Evolutionary conservation across 768 basidiomycete species (phyloP).

Genomic region (Lentinula detonsa): DNA sequence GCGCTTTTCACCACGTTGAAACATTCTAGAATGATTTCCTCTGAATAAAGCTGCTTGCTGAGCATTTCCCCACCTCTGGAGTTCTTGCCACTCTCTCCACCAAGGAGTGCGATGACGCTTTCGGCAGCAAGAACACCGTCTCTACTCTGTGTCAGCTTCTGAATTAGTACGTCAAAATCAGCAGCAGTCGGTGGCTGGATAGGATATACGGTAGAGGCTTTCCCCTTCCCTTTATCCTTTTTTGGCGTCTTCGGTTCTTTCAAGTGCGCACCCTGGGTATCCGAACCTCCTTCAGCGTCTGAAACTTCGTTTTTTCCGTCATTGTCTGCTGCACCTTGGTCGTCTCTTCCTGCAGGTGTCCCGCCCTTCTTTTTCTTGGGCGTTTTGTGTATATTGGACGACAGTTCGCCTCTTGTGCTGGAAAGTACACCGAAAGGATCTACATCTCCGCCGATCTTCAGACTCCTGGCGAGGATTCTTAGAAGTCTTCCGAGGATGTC

Average conservation of each 20-base stretch:
- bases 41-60: slow-evolving; percentile 72
- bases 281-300: slow-evolving; percentile 11
- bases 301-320: slow-evolving; percentile 14
- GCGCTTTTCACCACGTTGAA: slow-evolving; percentile 74
- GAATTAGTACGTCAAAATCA: slow-evolving; percentile 45
- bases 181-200: slow-evolving; percentile 28
- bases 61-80: background rate
- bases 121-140: slow-evolving; percentile 82
- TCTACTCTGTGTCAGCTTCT: slow-evolving; percentile 51
- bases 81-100: slow-evolving; percentile 58
- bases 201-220: background rate
- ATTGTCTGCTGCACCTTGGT: slow-evolving; percentile 21
- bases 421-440: slow-evolving; percentile 53
- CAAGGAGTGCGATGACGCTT: slow-evolving; percentile 72
- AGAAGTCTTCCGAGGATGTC: slow-evolving; percentile 57
- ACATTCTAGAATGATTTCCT: slow-evolving; percentile 84
- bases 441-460: slow-evolving; percentile 68
- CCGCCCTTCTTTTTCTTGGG: slow-evolving; percentile 34
- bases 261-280: background rate
- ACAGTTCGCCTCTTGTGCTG: slow-evolving; percentile 11
- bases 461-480: slow-evolving; percentile 74
- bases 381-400: slow-evolving; percentile 42
- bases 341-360: slow-evolving; percentile 32
- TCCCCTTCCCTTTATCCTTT: slow-evolving; percentile 5
- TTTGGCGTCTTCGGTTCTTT: slow-evolving; percentile 11